Evolutionary conservation across 164 flowering plant species (phyloP).

Genomic region (Taxillus chinensis): DNA sequence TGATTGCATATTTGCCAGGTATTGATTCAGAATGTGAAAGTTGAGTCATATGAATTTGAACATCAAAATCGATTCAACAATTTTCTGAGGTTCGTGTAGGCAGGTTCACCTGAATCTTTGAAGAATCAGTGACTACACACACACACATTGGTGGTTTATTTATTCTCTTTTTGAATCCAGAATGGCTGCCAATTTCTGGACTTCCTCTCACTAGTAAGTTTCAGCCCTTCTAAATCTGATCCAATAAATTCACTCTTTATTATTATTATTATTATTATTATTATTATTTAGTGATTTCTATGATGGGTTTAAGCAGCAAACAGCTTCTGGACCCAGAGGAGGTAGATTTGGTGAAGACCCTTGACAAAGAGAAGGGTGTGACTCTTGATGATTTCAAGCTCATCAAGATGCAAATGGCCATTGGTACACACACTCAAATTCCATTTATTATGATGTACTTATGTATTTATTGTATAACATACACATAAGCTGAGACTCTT

Average conservation of each 20-base stretch:
- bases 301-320: conserved; percentile 39
- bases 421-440: conserved; percentile 25
- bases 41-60: too few species aligned
- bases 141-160: too few species aligned
- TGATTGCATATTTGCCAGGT: too few species aligned
- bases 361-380: conserved; percentile 73
- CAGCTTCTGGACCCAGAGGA: conserved; percentile 82
- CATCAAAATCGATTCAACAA: too few species aligned
- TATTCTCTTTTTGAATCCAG: background rate
- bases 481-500: too few species aligned
- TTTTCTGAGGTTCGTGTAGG: too few species aligned
- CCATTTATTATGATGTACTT: too few species aligned
- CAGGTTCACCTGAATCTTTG: too few species aligned
- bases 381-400: conserved; percentile 85
- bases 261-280: background rate
- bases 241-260: too few species aligned
- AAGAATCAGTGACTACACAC: too few species aligned
- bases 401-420: conserved; percentile 79
- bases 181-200: conserved; percentile 96
- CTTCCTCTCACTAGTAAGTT: conserved; percentile 68
- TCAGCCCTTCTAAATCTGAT: background rate
- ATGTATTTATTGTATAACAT: too few species aligned
- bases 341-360: conserved; percentile 60
- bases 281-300: background rate
- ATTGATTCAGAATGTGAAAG: too few species aligned